phyloP scores from a whole-genome alignment of 768 basidiomycete genomes.

The Solioccasus polychromus region DNA sequence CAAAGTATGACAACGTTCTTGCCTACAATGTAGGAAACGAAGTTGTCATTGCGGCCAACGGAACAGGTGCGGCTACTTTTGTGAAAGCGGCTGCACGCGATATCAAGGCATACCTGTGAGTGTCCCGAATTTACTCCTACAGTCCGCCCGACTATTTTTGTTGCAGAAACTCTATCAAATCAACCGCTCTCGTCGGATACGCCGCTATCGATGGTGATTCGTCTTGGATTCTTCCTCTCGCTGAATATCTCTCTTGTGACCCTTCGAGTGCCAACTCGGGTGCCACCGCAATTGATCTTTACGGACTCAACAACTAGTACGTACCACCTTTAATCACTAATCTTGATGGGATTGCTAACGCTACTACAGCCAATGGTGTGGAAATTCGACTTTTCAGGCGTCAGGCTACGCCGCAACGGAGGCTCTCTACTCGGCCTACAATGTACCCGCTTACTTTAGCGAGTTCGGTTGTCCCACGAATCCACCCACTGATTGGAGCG shows the following conservation, averaged over 20 bases:
- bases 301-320: conserved; percentile 84
- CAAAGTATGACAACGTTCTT: conserved; percentile 85
- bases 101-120: conserved; percentile 78
- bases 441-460: conserved; percentile 85
- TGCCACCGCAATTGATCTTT: conserved; percentile 73
- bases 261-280: conserved; percentile 49
- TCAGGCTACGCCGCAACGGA: conserved; percentile 59
- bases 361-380: conserved; percentile 74
- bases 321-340: conserved; percentile 26
- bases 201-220: conserved; percentile 75
- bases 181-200: conserved; percentile 74
- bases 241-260: conserved; percentile 81
- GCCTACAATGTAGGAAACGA: conserved; percentile 93
- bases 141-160: neutral
- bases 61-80: conserved; percentile 67
- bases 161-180: conserved; percentile 58
- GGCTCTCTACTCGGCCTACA: conserved; percentile 57
- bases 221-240: conserved; percentile 61
- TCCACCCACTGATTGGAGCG: conserved; percentile 72
- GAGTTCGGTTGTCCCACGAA: conserved; percentile 77
- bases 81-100: conserved; percentile 93
- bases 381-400: conserved; percentile 52
- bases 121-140: conserved; percentile 5
- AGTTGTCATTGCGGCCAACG: conserved; percentile 49
- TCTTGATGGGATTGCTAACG: conserved; percentile 1